Conservation (phyloP, 257 asterid genomes). For the Solanum appendiculatum region DNA sequence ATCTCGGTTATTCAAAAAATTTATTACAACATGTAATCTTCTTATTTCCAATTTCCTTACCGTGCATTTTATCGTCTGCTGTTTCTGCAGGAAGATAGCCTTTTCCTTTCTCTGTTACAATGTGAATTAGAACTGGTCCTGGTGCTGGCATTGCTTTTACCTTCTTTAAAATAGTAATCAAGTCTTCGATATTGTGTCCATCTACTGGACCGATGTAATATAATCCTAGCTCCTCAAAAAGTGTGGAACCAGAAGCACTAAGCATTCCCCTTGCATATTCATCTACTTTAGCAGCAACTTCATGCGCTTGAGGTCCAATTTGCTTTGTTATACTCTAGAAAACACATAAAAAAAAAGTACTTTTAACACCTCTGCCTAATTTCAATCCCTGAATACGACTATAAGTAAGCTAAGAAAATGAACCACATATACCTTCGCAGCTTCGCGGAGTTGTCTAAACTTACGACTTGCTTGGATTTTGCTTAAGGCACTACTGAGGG, state of each 20-base stretch:
- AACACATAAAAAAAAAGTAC: background rate
- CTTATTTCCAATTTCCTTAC: slow-evolving; percentile 15
- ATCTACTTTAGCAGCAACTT: slow-evolving; percentile 72
- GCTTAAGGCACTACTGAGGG: slow-evolving; percentile 56
- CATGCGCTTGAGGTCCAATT: slow-evolving; percentile 71
- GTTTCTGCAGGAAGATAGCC: slow-evolving; percentile 76
- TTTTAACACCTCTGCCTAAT: background rate
- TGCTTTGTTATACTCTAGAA: slow-evolving; percentile 55
- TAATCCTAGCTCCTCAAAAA: slow-evolving; percentile 76
- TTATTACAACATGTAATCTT: background rate
- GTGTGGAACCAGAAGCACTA: slow-evolving; percentile 58
- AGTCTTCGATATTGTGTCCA: slow-evolving; percentile 57
- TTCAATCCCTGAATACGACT: background rate
- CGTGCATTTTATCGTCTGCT: slow-evolving; percentile 75
- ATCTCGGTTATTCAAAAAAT: background rate
- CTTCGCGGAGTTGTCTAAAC: slow-evolving; percentile 69
- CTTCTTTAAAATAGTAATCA: slow-evolving; percentile 43
- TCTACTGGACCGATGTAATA: slow-evolving; percentile 80
- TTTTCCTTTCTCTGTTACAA: slow-evolving; percentile 69
- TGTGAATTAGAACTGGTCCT: slow-evolving; percentile 74
- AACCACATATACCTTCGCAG: slow-evolving; percentile 48
- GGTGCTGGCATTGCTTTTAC: slow-evolving; percentile 64
- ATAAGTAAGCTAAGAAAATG: background rate
- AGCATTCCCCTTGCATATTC: slow-evolving; percentile 84
- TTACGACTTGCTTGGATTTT: slow-evolving; percentile 70